phyloP scores from a whole-genome alignment of 2,329 filamentous ascomycete species.

The Alternaria postmessia region DNA sequence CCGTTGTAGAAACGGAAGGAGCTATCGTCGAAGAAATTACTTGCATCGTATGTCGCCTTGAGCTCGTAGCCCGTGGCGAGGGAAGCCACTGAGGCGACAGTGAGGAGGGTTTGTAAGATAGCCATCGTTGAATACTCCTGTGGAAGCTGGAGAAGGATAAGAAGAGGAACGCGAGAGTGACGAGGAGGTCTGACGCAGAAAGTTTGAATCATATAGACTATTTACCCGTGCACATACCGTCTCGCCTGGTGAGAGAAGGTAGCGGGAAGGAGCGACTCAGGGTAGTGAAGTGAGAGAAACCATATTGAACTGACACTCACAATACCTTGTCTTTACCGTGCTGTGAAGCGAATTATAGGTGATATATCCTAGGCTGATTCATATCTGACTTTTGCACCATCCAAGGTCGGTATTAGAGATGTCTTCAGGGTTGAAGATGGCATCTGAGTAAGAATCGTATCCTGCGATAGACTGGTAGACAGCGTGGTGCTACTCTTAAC shows the following conservation, averaged over 20 bases:
- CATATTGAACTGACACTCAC: neutral
- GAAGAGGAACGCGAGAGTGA: neutral
- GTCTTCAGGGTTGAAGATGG: neutral
- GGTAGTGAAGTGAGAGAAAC: neutral
- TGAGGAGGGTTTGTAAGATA: conserved; percentile 1
- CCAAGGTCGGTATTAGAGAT: neutral
- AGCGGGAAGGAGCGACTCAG: neutral
- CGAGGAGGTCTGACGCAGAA: neutral
- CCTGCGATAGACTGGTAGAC: neutral
- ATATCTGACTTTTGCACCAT: neutral
- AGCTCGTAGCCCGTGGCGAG: conserved; percentile 21
- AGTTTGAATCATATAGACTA: conserved; percentile 1
- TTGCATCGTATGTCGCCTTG: conserved; percentile 24
- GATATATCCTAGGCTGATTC: neutral
- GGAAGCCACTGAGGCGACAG: conserved; percentile 1
- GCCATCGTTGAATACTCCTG: neutral
- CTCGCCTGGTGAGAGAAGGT: neutral
- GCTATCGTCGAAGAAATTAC: conserved; percentile 26
- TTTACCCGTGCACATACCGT: neutral
- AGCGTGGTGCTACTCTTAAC: neutral
- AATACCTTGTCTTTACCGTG: neutral
- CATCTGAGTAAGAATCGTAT: neutral
- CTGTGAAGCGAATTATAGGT: neutral
- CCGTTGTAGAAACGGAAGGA: conserved; percentile 27
- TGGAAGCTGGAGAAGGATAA: neutral